Percentiles rank a stretch among this genome's conserved stretches.
These are phyloP conservation scores for Ogataea nitratoaversa DNA, from an alignment of 805 yeast genomes.

Conservation along the genomic window DNA sequence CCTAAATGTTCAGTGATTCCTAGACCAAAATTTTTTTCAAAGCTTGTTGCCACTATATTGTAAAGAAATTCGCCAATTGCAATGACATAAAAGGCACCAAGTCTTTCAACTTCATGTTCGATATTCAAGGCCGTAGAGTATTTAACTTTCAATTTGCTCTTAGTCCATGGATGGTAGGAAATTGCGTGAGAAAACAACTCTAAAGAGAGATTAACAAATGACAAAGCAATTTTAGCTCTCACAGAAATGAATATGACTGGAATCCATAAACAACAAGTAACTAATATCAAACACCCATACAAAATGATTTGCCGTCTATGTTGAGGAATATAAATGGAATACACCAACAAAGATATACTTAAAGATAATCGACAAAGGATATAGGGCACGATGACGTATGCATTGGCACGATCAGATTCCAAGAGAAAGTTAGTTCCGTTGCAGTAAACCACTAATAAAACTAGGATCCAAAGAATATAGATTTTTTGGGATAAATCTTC, in stretches of 20 bases:
- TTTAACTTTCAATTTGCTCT: conserved; percentile 37
- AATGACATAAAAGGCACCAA: conserved; percentile 54
- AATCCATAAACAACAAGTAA: conserved; percentile 44
- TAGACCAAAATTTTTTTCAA: conserved; percentile 38
- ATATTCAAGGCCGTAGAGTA: conserved; percentile 59
- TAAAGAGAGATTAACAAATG: conserved; percentile 36
- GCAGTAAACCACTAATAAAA: conserved; percentile 45
- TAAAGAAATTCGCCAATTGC: conserved; percentile 63
- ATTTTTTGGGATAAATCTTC: conserved; percentile 54
- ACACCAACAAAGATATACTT: conserved; percentile 31
- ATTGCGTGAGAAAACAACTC: conserved; percentile 38
- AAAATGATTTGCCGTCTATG: conserved; percentile 48
- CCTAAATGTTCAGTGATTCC: conserved; percentile 42
- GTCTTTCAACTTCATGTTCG: conserved; percentile 64
- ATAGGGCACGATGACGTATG: conserved; percentile 44
- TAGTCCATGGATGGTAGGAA: conserved; percentile 45
- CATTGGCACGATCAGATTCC: conserved; percentile 35
- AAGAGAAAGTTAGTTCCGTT: conserved; percentile 39
- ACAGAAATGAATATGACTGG: conserved; percentile 45
- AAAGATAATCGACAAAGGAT: conserved; percentile 43
- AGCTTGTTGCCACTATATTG: conserved; percentile 41
- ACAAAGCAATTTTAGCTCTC: conserved; percentile 43
- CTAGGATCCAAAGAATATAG: conserved; percentile 50
- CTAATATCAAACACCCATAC: conserved; percentile 30
- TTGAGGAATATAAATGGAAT: conserved; percentile 44